Evolutionary conservation across 495 filamentous ascomycete species (phyloP), one percentile per base, ranked within the genome.

Genomic region (Annulohypoxylon bovei): DNA sequence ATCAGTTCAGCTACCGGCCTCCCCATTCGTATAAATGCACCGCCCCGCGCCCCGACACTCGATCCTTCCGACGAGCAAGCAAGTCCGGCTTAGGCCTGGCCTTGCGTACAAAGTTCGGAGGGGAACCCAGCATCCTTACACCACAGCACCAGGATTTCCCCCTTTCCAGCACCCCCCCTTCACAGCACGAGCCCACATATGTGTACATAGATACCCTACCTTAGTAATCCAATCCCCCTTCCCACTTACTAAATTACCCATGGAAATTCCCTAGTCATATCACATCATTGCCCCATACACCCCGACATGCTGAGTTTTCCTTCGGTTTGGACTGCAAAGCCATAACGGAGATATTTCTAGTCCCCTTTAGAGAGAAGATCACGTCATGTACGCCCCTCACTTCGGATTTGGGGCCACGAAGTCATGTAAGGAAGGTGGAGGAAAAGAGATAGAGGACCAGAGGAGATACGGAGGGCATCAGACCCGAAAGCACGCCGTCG

Each of bases 261-360:
- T 62, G 73, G 71, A 73, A 70, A 62, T 63, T 35, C 62, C 49
- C 61, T 25, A 20, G 18, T 50, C 62, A 61, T 42, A 37, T 33
- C 65, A 56, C 55, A 66, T 33, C 37, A 60, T 42, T 61, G 44
- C 44, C 69, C 69, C 37, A 66, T 65, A 67, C 68, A 68, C 55
- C 71, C 50, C 66, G 62, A 68, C 57, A 65, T 77, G 75, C 75
- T 77, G 73, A 77, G 75, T 77, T 77, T 77, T 65, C 59, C 71
- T 77, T 74, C 75, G 73, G 70, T 75, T 77, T 77, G 71, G 75
- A 71, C 65, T 75, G 75, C 75, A 75, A 66, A 77, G 69, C 67
- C 70, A 74, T 53, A 63, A 72, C 70, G 73, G 75, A 74, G 65
- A 73, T 70, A 73, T 75, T 67, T 68, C 65, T 68, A 72, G 60